Evolutionary conservation across 192 early-diverging fungal genomes (phyloP).

Genomic region (Coemansia pectinata): DNA sequence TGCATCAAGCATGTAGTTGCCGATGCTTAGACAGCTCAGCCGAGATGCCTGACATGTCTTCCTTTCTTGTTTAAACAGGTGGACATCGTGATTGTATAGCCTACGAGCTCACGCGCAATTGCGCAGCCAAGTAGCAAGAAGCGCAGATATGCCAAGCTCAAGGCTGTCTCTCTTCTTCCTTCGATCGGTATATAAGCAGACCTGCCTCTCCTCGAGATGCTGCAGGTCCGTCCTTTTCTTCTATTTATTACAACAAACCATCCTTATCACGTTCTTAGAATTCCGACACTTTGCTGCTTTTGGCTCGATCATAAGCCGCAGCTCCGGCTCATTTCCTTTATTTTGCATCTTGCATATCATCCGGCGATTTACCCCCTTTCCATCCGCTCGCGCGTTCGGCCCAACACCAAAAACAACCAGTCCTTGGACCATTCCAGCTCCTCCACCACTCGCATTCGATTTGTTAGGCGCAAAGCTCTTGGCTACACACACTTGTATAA

Average conservation of each 20-base stretch:
- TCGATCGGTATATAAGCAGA: conserved; percentile 8
- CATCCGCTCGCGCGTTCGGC: not conserved
- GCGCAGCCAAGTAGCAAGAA: conserved; percentile 4
- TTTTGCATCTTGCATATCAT: conserved; percentile 5
- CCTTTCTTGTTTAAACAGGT: not conserved
- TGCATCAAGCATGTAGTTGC: conserved; percentile 2
- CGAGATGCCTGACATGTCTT: not conserved
- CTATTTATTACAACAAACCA: not conserved
- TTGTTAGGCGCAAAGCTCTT: not conserved
- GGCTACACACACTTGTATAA: not conserved
- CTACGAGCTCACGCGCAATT: conserved; percentile 3
- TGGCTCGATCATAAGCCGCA: conserved; percentile 4
- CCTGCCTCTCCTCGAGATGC: not conserved
- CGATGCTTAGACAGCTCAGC: not conserved
- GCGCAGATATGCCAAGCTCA: not conserved
- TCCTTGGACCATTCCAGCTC: not conserved
- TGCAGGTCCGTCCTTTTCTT: not conserved
- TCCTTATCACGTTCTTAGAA: not conserved
- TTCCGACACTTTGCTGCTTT: not conserved
- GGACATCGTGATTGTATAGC: not conserved
- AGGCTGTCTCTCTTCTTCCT: not conserved
- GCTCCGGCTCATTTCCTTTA: not conserved
- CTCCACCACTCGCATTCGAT: not conserved
- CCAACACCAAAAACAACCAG: not conserved
- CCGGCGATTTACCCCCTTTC: not conserved